Evolutionary conservation across 768 basidiomycete species (phyloP).

Genomic region (Podaxis carcinomalis): DNA sequence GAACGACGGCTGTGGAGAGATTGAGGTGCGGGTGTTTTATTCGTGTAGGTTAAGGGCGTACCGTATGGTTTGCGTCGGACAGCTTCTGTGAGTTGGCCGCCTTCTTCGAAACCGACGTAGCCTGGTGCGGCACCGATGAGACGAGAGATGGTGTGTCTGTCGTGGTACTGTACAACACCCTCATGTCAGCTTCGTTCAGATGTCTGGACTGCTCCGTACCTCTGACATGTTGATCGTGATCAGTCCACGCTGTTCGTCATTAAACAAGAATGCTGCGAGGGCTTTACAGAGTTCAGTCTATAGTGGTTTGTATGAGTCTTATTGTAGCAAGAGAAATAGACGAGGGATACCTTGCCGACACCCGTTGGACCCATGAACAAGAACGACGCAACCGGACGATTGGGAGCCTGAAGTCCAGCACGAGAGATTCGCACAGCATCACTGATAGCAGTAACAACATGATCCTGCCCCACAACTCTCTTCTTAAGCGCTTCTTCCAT

Average conservation of each 20-base stretch:
- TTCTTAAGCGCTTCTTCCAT: conserved; percentile 80
- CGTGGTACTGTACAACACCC: conserved; percentile 58
- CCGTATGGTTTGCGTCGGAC: conserved; percentile 89
- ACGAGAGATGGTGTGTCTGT: conserved; percentile 86
- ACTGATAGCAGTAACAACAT: conserved; percentile 79
- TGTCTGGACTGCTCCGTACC: conserved; percentile 18
- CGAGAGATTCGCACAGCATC: conserved; percentile 92
- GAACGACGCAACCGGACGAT: conserved; percentile 89
- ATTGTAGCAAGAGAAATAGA: background rate
- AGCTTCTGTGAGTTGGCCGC: conserved; percentile 90
- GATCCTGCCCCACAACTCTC: conserved; percentile 88
- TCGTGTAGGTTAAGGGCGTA: conserved; percentile 19
- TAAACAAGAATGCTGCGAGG: conserved; percentile 84
- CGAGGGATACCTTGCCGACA: conserved; percentile 61
- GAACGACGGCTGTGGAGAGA: conserved; percentile 53
- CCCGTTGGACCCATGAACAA: conserved; percentile 88
- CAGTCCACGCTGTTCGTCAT: conserved; percentile 84
- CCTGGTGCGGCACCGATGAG: conserved; percentile 92
- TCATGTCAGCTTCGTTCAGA: too few species aligned
- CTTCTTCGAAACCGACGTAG: conserved; percentile 89
- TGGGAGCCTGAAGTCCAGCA: conserved; percentile 84
- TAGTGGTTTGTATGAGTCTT: background rate
- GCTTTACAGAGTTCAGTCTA: conserved; percentile 90
- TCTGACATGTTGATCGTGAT: conserved; percentile 97
- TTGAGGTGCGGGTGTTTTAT: background rate